Evolutionary conservation across 495 filamentous ascomycete genomes (phyloP), one percentile per base, ranked within the genome.

Genomic region (Endocarpon pusillum): DNA sequence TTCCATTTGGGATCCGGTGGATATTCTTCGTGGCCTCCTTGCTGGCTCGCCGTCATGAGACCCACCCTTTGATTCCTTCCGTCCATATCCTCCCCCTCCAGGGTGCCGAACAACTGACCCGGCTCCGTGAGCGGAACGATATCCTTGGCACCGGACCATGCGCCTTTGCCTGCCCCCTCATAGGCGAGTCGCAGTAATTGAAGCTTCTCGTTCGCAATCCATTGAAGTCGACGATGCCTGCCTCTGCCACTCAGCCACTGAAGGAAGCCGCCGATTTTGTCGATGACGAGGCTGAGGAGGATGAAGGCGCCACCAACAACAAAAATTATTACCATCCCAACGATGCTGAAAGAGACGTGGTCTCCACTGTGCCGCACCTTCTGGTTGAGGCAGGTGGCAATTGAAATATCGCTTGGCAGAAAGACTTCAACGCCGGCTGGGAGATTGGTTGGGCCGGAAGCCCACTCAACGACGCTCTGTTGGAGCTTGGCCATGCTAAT

Each of bases 401-500:
- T n/a, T n/a, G n/a, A n/a, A n/a, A n/a, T n/a, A n/a, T n/a, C n/a
- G n/a, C n/a, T n/a, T n/a, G n/a, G n/a, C n/a, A n/a, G n/a, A n/a
- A n/a, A n/a, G n/a, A n/a, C n/a, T n/a, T n/a, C n/a, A n/a, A n/a
- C 12, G 10, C 40, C 33, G 19, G 23, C 18, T 2, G 25, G 33
- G 11, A 26, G 25, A n/a, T 40, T 39, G 3, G 29, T 11, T 5
- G 47, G 42, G 3, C 43, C 48, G 5, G 42, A 47, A 8, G 51
- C 51, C 21, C 44, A 48, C 20, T 42, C 21, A 4, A 56, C 25
- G 7, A 39, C 35, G 14, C n/a, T 33, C 7, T 33, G 37, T 25
- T 58, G 54, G 16, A 48, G 14, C 15, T 42, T 42, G 8, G 52
- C 48, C 21, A 54, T 38, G 5, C 34, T 32, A 10, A 40, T 39